Base-by-base conservation (phyloP, 176 grass and related monocot genomes). In the barley (Hordeum vulgare) region DNA sequence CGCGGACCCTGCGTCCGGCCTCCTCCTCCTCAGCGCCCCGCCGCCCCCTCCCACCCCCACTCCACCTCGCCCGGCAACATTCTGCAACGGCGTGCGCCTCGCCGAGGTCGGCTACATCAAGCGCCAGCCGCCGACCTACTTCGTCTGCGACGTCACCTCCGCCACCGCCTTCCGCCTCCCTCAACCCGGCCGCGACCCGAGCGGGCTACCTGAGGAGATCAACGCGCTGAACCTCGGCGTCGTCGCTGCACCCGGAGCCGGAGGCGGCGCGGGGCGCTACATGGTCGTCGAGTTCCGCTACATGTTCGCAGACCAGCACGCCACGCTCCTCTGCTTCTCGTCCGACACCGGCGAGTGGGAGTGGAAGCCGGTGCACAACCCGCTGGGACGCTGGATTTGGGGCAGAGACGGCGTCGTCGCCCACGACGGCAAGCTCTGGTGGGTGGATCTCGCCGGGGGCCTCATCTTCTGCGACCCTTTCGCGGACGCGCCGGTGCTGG, bases 261-360 rank as follows among this genome's bases (percentile, higher is more conserved):
- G 6, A 26, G n/a, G 11, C 11, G 68, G n/a, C 37, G 37, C 68
- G 37, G 1, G 13, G 24, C 68, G n/a, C 39, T 71, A 71, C 68
- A 44, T 71, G 68, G 68, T 44, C 6, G 39, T 71, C 68, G 68
- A 71, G 68, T 71, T 71, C 68, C 68, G 68, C 23, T 71, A 71
- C 68, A 71, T 71, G 68, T 71, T 71, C 7, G 23, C n/a, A 3
- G 39, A 44, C 68, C 5, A 44, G 1, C n/a, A 44, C 37, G 68
- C 68, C 12, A 71, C n/a, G 68, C 68, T 71, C 20, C 68, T 71
- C 68, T 71, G 68, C 37, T 71, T 71, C 39, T 71, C 68, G 11
- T 44, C n/a, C 37, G 68, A 71, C 68, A 71, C 68, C 68, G 68
- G 37, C 68, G 37, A 44, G n/a, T 44, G 68, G 67, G n/a, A 5